Base-by-base conservation (phyloP, 1,284 basidiomycete genomes). In the Microbotryomycetes sp. region DNA sequence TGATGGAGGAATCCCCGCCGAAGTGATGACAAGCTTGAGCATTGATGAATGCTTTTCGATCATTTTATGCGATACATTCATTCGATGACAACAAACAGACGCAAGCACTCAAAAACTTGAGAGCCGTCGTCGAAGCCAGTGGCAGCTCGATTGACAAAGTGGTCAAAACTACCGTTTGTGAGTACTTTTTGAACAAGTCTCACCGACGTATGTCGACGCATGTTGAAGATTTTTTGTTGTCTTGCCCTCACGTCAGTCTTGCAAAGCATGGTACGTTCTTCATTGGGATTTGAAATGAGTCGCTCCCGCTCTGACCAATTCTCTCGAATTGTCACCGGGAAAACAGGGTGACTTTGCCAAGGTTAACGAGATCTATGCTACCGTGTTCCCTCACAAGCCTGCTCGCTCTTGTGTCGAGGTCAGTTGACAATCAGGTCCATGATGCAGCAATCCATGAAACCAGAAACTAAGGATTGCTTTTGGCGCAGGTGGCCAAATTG, bases 391-490 rank as follows among this genome's bases (percentile, higher is more conserved):
- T 88, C 36, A 92, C 80, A 92, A 90, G 78, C 94, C 94, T 54
- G 91, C 94, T 1, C 82, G 94, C 64, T 92, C 90, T 23, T 86
- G 88, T 56, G 89, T 94, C 55, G 88, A 91, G 80, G 90, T 87
- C 26, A 26, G 62, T 48, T n/a, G n/a, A 9, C 12, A 19, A 42
- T 9, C 36, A 42, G 9, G 36, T 42, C 9, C 36, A 19, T 19
- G 36, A n/a, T n/a, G n/a, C n/a, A n/a, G n/a, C n/a, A n/a, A n/a
- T n/a, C n/a, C n/a, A n/a, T n/a, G n/a, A n/a, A n/a, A n/a, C n/a
- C n/a, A n/a, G n/a, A n/a, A n/a, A n/a, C n/a, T n/a, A n/a, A n/a
- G n/a, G n/a, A n/a, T n/a, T n/a, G n/a, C n/a, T n/a, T 19, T 19
- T 0, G 16, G 0, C 19, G 7, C 45, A 69, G 67, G 67, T 69